Conservation (phyloP, 306 rosid genomes). For the Malus orientalis region DNA sequence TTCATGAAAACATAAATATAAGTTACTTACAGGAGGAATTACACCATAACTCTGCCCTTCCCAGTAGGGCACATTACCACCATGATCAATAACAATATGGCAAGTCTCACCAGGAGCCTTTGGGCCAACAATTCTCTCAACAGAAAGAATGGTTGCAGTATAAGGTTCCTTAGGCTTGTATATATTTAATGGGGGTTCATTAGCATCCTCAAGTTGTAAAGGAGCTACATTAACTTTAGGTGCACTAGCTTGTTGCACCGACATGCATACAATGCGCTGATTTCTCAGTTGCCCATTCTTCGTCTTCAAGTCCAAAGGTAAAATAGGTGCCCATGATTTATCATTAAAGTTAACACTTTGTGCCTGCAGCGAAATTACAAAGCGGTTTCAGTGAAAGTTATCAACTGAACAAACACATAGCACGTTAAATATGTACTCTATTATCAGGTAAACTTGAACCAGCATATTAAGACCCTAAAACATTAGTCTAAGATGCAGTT, state of each 20-base stretch:
- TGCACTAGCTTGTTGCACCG: constrained; percentile 76
- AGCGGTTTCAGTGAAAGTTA: constrained; percentile 5
- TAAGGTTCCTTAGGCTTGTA: constrained; percentile 86
- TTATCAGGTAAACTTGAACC: constrained; percentile 1
- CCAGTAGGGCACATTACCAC: constrained; percentile 94
- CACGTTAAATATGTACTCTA: neutral
- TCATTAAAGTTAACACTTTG: constrained; percentile 38
- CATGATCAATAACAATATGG: constrained; percentile 93
- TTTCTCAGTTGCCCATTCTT: constrained; percentile 32
- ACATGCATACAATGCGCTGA: constrained; percentile 53
- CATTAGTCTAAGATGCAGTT: neutral
- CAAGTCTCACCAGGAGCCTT: constrained; percentile 98
- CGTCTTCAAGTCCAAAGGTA: constrained; percentile 41
- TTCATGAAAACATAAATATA: neutral
- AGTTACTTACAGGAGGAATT: constrained; percentile 79
- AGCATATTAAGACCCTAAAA: neutral
- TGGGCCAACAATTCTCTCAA: constrained; percentile 87
- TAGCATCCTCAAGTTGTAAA: constrained; percentile 56
- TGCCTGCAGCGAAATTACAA: constrained; percentile 38
- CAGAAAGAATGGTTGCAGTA: constrained; percentile 88
- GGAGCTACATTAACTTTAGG: constrained; percentile 74
- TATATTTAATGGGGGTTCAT: constrained; percentile 69
- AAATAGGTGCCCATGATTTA: constrained; percentile 47
- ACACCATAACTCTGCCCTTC: constrained; percentile 99
- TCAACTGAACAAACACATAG: constrained; percentile 7